phyloP scores from a whole-genome alignment of 2,329 filamentous ascomycete genomes.

The Colletotrichum scovillei region DNA sequence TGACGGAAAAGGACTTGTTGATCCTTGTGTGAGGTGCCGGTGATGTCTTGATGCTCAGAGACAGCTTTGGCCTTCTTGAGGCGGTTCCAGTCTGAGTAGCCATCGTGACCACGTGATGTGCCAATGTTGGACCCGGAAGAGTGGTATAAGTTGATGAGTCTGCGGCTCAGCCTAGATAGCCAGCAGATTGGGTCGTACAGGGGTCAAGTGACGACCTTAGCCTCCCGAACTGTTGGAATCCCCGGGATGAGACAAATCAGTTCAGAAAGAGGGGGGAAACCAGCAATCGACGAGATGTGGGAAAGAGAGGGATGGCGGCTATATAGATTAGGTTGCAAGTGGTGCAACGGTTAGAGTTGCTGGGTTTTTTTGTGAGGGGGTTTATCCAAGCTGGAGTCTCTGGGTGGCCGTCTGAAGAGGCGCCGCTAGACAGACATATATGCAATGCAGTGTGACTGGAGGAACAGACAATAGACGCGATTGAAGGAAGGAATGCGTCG shows the following conservation, averaged over 20 bases:
- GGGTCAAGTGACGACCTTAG: slow-evolving; percentile 40
- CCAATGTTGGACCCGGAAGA: not conserved
- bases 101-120: slow-evolving; percentile 44
- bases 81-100: slow-evolving; percentile 49
- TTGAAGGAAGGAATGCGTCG: slow-evolving; percentile 31
- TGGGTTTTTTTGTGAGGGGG: slow-evolving; percentile 12
- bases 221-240: slow-evolving; percentile 32
- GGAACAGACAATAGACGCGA: slow-evolving; percentile 38
- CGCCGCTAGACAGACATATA: slow-evolving; percentile 33
- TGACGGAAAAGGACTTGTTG: slow-evolving; percentile 55
- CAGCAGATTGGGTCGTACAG: slow-evolving; percentile 39
- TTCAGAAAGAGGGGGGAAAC: slow-evolving; percentile 14
- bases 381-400: not conserved
- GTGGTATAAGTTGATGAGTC: not conserved
- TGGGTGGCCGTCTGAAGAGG: slow-evolving; percentile 19
- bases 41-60: slow-evolving; percentile 64
- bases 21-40: slow-evolving; percentile 50
- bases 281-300: not conserved
- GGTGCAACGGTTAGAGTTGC: slow-evolving; percentile 13
- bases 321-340: slow-evolving; percentile 30
- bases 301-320: slow-evolving; percentile 24
- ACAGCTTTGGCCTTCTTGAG: slow-evolving; percentile 65
- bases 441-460: slow-evolving; percentile 37
- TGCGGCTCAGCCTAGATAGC: slow-evolving; percentile 37
- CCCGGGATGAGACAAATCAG: slow-evolving; percentile 9